Evolutionary conservation across 148 eudicot genomes (phyloP).

Genomic region (Chenopodium berlandieri): DNA sequence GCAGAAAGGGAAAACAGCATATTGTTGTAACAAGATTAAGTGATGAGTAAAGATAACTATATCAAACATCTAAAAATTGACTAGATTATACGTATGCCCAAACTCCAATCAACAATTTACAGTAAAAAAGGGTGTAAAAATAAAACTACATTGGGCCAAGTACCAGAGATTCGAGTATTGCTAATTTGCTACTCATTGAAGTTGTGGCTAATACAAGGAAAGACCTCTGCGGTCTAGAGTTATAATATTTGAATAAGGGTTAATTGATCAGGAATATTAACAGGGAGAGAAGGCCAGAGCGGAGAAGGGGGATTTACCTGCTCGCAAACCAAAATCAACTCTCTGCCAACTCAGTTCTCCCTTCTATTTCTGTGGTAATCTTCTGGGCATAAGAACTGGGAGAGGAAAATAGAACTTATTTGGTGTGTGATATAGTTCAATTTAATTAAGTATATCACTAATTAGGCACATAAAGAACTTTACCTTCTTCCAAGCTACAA

Average conservation of each 20-base stretch:
- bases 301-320: constrained; percentile 15
- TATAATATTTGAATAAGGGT: background rate
- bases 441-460: background rate
- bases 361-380: constrained; percentile 32
- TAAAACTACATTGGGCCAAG: background rate
- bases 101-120: background rate
- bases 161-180: background rate
- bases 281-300: background rate
- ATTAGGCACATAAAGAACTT: background rate
- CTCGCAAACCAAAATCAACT: background rate
- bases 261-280: background rate
- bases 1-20: background rate
- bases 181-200: background rate
- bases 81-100: background rate
- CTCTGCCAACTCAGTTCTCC: constrained; percentile 10
- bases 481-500: constrained; percentile 78
- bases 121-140: background rate
- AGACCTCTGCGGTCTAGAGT: background rate
- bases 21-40: background rate
- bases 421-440: background rate
- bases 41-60: background rate
- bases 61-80: background rate
- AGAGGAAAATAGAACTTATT: constrained; percentile 21
- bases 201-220: background rate
- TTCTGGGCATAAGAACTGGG: constrained; percentile 67